Percentiles rank a stretch among this genome's conserved stretches.
Conservation (phyloP, 1,284 basidiomycete species). For the Sporisorium iseilematis-ciliati region DNA sequence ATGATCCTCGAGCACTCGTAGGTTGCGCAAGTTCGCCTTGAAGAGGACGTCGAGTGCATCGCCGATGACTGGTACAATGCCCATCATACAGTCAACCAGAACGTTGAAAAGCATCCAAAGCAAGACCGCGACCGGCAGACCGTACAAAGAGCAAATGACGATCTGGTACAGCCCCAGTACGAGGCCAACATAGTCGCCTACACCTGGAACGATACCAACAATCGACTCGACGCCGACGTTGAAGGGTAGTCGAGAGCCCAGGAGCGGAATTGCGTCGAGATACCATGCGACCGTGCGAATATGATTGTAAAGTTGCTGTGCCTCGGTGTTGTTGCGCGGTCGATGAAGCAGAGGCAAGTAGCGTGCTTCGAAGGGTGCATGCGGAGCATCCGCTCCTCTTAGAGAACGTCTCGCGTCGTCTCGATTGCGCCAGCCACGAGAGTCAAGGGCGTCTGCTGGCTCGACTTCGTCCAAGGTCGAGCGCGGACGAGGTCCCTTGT, state of each 20-base stretch:
- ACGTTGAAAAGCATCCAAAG: constrained; percentile 64
- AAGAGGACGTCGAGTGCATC: constrained; percentile 67
- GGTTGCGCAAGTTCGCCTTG: constrained; percentile 65
- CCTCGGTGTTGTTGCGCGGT: constrained; percentile 44
- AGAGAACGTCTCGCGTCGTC: constrained; percentile 8
- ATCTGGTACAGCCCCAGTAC: constrained; percentile 65
- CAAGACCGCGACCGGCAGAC: constrained; percentile 54
- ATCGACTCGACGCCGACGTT: constrained; percentile 59
- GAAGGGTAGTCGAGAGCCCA: constrained; percentile 47
- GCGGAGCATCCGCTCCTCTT: not conserved
- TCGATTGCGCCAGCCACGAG: constrained; percentile 2
- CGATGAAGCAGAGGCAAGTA: constrained; percentile 23
- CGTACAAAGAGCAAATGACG: constrained; percentile 61
- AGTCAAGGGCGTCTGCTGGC: constrained; percentile 6
- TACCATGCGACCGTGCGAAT: constrained; percentile 61
- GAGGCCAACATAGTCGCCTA: constrained; percentile 64
- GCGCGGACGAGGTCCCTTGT: constrained; percentile 22
- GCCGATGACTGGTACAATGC: constrained; percentile 66
- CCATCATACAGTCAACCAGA: constrained; percentile 61
- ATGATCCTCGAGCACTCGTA: constrained; percentile 62
- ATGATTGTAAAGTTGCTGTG: constrained; percentile 68
- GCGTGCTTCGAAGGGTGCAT: constrained; percentile 12
- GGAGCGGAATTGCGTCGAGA: constrained; percentile 51
- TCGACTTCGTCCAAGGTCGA: constrained; percentile 15
- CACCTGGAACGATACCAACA: constrained; percentile 59